Evolutionary conservation across 192 early-diverging fungal species (phyloP), one percentile per base, ranked within the genome.

Genomic region (Umbelopsis vinacea): DNA sequence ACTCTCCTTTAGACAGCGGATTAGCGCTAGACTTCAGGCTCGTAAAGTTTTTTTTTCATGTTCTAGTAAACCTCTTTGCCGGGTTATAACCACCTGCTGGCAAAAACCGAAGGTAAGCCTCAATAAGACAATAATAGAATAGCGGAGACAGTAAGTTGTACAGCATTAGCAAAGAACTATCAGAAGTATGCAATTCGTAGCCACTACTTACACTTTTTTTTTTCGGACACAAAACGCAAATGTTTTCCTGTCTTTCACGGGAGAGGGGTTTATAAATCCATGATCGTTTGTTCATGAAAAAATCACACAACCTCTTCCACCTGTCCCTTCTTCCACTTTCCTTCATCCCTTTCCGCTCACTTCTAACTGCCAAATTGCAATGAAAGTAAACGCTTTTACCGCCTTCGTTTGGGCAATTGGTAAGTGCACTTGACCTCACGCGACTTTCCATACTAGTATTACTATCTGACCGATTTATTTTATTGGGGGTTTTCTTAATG

Each of bases 191-290:
- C 57, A 19, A 19, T 63, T 37, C 19, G 19, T 29, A 37, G 57
- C 57, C 57, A 63, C 57, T 17, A 63, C 8, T 11, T 3, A 63
- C 40, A 43, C 1, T 43, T 43, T 12, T 43, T 43, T 6, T 63
- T 63, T 63, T 63, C 57, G 33, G n/a, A 29, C 33, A 63, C 33
- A 63, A 63, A 63, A 4, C 57, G 1, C 26, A 33, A 50, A 19
- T 17, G n/a, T 8, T 50, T 50, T 50, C n/a, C n/a, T 54, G 53
- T 26, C 53, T 54, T n/a, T 11, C 53, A 54, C 23, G 53, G 26
- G 57, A 29, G 57, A 63, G 57, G 57, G 33, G 57, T 35, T 29
- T 35, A 63, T 63, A 63, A 63, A 63, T 37, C 26, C 35, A 19
- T 3, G 33, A 29, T 37, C 33, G 5, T 19, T 5, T 37, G 7